Evolutionary conservation across 2,329 filamentous ascomycete species (phyloP).

Genomic region (Monosporascus cannonballus): DNA sequence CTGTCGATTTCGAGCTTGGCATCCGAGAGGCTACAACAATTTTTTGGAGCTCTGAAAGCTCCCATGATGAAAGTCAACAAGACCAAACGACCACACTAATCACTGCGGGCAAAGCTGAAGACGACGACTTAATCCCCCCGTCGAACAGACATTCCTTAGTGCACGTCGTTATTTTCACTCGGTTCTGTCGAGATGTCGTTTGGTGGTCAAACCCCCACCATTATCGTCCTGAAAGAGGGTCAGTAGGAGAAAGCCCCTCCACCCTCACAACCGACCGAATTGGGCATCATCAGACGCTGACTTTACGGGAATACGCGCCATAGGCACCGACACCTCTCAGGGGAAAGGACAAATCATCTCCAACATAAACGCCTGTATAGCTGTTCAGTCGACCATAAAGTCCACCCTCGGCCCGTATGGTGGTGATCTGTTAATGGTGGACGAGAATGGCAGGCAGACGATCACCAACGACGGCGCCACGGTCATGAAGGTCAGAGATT

Average conservation of each 20-base stretch:
- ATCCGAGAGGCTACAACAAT: conserved; percentile 39
- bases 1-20: neutral
- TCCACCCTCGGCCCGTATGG: conserved; percentile 94
- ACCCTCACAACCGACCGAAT: conserved; percentile 3
- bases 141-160: neutral
- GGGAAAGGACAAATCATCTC: conserved; percentile 94
- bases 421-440: conserved; percentile 91
- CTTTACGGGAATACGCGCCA: conserved; percentile 14
- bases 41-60: conserved; percentile 43
- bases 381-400: conserved; percentile 93
- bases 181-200: conserved; percentile 69
- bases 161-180: neutral
- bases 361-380: conserved; percentile 97
- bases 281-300: neutral
- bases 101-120: conserved; percentile 1
- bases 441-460: conserved; percentile 90
- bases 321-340: conserved; percentile 95
- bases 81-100: neutral
- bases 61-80: conserved; percentile 18
- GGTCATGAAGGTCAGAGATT: conserved; percentile 79
- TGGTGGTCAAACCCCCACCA: conserved; percentile 94
- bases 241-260: conserved; percentile 33
- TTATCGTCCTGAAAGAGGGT: conserved; percentile 98
- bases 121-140: conserved; percentile 2
- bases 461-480: conserved; percentile 99